Evolutionary conservation across 768 basidiomycete species (phyloP).

Genomic region (Thelephora aurantiotincta): DNA sequence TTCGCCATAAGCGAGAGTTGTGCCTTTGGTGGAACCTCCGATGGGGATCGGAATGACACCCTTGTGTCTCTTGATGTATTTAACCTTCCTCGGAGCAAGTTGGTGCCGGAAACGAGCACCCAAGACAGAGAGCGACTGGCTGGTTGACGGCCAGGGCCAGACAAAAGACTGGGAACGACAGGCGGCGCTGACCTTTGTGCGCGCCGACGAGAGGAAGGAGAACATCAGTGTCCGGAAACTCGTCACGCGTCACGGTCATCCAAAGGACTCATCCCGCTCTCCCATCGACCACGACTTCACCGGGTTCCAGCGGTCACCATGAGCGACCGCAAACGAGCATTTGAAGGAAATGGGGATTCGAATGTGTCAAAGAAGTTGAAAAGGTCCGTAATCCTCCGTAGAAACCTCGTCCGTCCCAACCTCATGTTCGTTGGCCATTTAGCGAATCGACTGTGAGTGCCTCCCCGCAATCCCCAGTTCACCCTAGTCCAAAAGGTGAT

Average conservation of each 20-base stretch:
- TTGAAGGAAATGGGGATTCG: slow-evolving; percentile 38
- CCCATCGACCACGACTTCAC: background rate
- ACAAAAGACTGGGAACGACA: slow-evolving; percentile 8
- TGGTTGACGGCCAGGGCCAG: slow-evolving; percentile 1
- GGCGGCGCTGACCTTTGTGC: slow-evolving; percentile 7
- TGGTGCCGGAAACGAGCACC: slow-evolving; percentile 24
- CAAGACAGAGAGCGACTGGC: slow-evolving; percentile 2
- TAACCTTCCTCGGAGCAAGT: slow-evolving; percentile 73
- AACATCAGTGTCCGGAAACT: slow-evolving; percentile 12
- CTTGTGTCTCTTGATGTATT: slow-evolving; percentile 83
- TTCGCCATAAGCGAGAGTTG: slow-evolving; percentile 82
- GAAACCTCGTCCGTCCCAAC: slow-evolving; percentile 1
- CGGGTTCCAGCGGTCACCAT: slow-evolving; percentile 19
- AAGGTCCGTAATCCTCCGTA: slow-evolving; percentile 32
- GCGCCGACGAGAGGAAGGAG: slow-evolving; percentile 13
- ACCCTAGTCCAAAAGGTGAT: slow-evolving; percentile 50
- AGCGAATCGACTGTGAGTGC: slow-evolving; percentile 63
- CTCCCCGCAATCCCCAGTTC: slow-evolving; percentile 7
- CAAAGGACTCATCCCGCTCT: background rate
- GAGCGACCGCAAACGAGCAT: slow-evolving; percentile 54
- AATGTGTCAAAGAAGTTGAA: slow-evolving; percentile 43
- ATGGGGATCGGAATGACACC: slow-evolving; percentile 73
- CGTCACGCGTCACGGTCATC: background rate
- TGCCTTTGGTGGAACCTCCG: slow-evolving; percentile 89
- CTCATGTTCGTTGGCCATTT: slow-evolving; percentile 10